phyloP scores from a whole-genome alignment of 2,329 filamentous ascomycete genomes.

The Fusarium sp. region DNA sequence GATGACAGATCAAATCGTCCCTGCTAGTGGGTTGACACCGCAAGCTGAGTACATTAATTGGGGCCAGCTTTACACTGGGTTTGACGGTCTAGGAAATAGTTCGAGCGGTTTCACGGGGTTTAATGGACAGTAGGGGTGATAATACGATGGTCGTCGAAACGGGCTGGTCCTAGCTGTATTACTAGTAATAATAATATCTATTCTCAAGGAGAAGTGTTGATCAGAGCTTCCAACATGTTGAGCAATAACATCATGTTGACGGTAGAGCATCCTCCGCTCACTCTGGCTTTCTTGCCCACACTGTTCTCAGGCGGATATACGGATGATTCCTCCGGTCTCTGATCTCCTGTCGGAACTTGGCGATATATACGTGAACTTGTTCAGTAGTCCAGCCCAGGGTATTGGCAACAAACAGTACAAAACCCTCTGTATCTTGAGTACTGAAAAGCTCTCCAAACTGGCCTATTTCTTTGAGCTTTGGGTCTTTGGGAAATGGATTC shows the following conservation, averaged over 20 bases:
- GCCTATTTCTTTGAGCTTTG: slow-evolving; percentile 32
- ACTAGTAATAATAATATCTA: slow-evolving; percentile 34
- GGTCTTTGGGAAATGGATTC: slow-evolving; percentile 34
- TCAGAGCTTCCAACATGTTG: neutral
- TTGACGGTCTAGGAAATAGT: slow-evolving; percentile 35
- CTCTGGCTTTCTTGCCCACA: slow-evolving; percentile 26
- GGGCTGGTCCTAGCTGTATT: slow-evolving; percentile 36
- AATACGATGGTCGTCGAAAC: neutral
- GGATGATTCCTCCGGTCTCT: slow-evolving; percentile 26
- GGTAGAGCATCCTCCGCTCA: neutral
- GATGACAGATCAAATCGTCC: slow-evolving; percentile 43
- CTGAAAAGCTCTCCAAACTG: slow-evolving; percentile 33
- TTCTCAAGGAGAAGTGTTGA: neutral
- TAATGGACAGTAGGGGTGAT: slow-evolving; percentile 35
- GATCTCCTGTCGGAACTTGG: slow-evolving; percentile 27
- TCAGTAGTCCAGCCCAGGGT: slow-evolving; percentile 29
- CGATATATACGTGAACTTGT: slow-evolving; percentile 28
- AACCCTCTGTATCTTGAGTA: slow-evolving; percentile 35
- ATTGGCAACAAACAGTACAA: slow-evolving; percentile 32
- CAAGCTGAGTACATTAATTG: slow-evolving; percentile 44
- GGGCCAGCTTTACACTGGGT: slow-evolving; percentile 45
- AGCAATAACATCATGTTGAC: neutral
- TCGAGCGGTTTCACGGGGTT: slow-evolving; percentile 44
- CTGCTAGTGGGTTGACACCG: slow-evolving; percentile 36
- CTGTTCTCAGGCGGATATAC: slow-evolving; percentile 5